Percentiles rank a stretch among this genome's conserved stretches.
Conservation (phyloP, 441 rosid species). For the Croton laevigatus region DNA sequence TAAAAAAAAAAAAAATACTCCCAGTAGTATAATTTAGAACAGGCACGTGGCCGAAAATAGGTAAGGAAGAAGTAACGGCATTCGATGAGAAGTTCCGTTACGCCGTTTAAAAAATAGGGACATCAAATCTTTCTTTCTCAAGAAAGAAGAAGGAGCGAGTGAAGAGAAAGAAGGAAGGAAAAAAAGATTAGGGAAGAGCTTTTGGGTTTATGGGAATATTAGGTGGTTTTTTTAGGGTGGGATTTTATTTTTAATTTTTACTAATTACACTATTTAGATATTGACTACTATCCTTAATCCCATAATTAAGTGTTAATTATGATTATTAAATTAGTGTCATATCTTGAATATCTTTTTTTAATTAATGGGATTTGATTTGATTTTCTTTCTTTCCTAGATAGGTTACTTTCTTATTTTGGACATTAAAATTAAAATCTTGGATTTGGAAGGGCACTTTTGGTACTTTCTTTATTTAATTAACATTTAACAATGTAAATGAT, state of each 20-base stretch:
- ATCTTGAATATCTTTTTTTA: conserved; percentile 4
- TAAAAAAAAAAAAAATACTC: neutral
- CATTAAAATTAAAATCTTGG: conserved; percentile 9
- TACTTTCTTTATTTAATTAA: neutral
- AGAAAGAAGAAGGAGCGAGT: conserved; percentile 13
- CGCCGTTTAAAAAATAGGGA: conserved; percentile 40
- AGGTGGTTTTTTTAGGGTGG: neutral
- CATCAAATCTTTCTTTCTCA: neutral
- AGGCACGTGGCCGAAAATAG: conserved; percentile 44
- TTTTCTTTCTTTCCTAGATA: neutral
- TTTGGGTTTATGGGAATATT: neutral
- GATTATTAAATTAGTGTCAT: neutral
- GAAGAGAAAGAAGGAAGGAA: conserved; percentile 10
- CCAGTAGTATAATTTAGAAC: neutral
- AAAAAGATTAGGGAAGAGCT: neutral
- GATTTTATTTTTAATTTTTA: neutral
- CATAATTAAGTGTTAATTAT: neutral
- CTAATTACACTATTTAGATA: conserved; percentile 5
- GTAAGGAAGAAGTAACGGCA: conserved; percentile 47
- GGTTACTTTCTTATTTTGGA: conserved; percentile 24
- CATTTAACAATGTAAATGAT: no score
- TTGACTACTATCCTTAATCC: conserved; percentile 27
- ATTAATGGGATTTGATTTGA: conserved; percentile 18
- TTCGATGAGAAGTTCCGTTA: conserved; percentile 41
- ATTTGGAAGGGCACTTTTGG: conserved; percentile 23